Evolutionary conservation across 1,284 basidiomycete genomes (phyloP).

Genomic region (Wolfiporia cocos): DNA sequence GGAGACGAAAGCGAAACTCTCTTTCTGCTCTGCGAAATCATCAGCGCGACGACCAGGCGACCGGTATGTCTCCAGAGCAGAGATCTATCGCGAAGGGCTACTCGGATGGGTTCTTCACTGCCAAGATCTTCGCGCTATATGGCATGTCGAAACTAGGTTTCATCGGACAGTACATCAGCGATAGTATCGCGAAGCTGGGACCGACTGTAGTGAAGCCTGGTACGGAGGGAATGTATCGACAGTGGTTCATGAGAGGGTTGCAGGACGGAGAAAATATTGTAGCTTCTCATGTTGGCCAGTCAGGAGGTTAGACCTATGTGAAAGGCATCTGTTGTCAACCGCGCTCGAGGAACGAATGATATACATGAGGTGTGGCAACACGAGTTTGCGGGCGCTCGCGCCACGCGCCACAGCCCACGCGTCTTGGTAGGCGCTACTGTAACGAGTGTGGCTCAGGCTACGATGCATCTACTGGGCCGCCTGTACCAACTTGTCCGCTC

Average conservation of each 20-base stretch:
- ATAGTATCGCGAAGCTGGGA: slow-evolving; percentile 37
- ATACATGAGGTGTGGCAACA: no score
- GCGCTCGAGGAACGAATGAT: no score
- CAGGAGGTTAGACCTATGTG: slow-evolving; percentile 1
- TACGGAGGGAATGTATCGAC: slow-evolving; percentile 37
- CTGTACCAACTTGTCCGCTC: slow-evolving; percentile 6
- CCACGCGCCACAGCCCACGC: no score
- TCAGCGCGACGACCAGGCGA: slow-evolving; percentile 3
- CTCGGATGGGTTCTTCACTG: slow-evolving; percentile 56
- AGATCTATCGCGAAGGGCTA: slow-evolving; percentile 42
- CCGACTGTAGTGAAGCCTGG: slow-evolving; percentile 29
- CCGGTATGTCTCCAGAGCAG: slow-evolving; percentile 13
- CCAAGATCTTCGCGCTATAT: slow-evolving; percentile 52
- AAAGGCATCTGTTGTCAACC: no score
- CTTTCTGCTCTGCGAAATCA: neutral
- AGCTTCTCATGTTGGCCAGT: slow-evolving; percentile 7
- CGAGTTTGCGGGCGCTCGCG: no score
- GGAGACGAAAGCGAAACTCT: neutral
- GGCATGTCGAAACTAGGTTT: slow-evolving; percentile 61
- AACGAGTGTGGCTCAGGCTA: neutral
- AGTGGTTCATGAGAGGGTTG: slow-evolving; percentile 42
- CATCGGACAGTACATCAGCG: slow-evolving; percentile 52
- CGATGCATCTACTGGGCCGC: no score
- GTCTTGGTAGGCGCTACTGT: neutral
- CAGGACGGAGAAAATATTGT: slow-evolving; percentile 32